phyloP scores from a whole-genome alignment of 257 asterid genomes.

The Verbascum thapsus region DNA sequence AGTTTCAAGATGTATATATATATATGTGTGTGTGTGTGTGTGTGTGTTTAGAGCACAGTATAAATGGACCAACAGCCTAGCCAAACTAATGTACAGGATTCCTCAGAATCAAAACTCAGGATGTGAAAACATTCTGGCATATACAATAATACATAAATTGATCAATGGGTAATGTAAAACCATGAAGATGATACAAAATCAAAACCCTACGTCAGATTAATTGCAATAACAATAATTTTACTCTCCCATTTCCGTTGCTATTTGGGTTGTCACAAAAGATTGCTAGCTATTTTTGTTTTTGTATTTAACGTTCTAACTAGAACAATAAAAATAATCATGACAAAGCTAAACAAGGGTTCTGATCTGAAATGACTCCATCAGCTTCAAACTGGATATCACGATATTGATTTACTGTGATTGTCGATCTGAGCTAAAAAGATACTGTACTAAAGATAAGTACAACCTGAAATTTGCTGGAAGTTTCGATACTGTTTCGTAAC shows the following conservation, averaged over 20 bases:
- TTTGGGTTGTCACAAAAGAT: neutral
- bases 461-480: slow-evolving; percentile 19
- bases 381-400: slow-evolving; percentile 1
- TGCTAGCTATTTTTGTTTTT: slow-evolving; percentile 8
- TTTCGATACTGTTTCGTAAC: neutral
- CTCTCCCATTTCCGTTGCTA: neutral
- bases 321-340: slow-evolving; percentile 7
- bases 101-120: slow-evolving; percentile 26
- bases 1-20: slow-evolving; percentile 5
- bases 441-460: neutral
- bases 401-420: neutral
- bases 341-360: neutral
- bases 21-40: too few species aligned
- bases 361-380: neutral
- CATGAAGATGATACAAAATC: slow-evolving; percentile 6
- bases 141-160: slow-evolving; percentile 10
- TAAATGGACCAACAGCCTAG: slow-evolving; percentile 10
- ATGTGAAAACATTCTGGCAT: slow-evolving; percentile 6
- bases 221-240: neutral
- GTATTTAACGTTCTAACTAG: slow-evolving; percentile 15
- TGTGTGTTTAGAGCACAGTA: neutral
- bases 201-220: neutral
- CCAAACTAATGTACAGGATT: slow-evolving; percentile 9
- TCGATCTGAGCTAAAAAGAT: neutral
- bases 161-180: neutral